Base-by-base conservation (phyloP, 495 filamentous ascomycete species). In the Chaetomium tenue region DNA sequence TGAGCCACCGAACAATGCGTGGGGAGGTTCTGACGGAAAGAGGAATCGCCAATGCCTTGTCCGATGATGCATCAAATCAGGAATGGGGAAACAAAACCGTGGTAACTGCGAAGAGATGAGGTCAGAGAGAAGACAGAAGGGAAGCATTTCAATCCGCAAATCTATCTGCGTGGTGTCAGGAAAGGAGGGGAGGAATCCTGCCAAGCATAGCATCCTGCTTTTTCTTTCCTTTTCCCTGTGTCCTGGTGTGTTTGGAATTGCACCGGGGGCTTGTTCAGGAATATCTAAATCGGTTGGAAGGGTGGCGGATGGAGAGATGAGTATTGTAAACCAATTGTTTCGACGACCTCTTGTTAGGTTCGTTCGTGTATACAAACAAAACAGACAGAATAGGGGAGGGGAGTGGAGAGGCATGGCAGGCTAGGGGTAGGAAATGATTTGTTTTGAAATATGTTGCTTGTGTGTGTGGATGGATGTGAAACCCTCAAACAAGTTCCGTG, bases 311-410 rank as follows among this genome's bases (percentile, higher is more conserved):
- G 18, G 13, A 23, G 33, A 20, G 22, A 57, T 39, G 54, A 57
- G n/a, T 40, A 57, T 40, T 57, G 54, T 40, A 42, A 40, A 57
- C 54, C 53, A 57, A 3, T 3, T 40, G n/a, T 25, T 60, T 50
- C 15, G 46, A 39, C 58, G n/a, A n/a, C 46, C 28, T 51, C 28
- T 1, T 39, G 46, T 28, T 28, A 18, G 47, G 48, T 22, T 53
- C 18, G 33, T 52, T 53, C 50, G 60, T 62, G 60, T 62, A 54
- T 53, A 53, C 48, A 53, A 25, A 54, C 26, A 51, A 42, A 54
- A 63, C 25, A 63, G 39, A n/a, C 5, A 8, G 54, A 8, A 39
- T 23, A 33, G 5, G 42, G 26, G 18, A 25, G n/a, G 11, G 26
- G 40, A n/a, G n/a, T n/a, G n/a, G n/a, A n/a, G n/a, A n/a, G 26